Percentiles rank a stretch among this genome's conserved stretches.
Evolutionary conservation across 805 yeast species (phyloP).

Genomic region (Ogataea populi-albae): DNA sequence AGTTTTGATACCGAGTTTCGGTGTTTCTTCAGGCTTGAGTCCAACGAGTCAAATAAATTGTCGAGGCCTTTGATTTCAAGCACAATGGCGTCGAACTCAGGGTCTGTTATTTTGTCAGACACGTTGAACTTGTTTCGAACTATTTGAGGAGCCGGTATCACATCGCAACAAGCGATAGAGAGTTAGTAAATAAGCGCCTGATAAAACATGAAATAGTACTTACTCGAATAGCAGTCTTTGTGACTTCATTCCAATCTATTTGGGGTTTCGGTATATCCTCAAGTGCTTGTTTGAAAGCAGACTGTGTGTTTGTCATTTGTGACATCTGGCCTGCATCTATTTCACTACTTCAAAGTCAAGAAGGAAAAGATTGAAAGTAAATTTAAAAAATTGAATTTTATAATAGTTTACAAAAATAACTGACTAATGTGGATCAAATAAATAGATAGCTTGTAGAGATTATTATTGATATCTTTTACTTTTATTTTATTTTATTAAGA

Average conservation of each 20-base stretch:
- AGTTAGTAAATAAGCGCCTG: slow-evolving; percentile 2
- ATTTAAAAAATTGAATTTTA: too few species aligned
- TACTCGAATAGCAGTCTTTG: slow-evolving; percentile 26
- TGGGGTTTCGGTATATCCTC: slow-evolving; percentile 21
- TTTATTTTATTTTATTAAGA: neutral
- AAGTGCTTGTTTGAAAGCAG: slow-evolving; percentile 8
- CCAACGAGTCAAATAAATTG: slow-evolving; percentile 15
- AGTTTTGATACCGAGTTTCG: slow-evolving; percentile 14
- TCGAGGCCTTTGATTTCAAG: slow-evolving; percentile 16
- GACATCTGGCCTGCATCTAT: neutral
- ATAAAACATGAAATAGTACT: slow-evolving; percentile 9
- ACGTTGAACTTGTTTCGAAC: slow-evolving; percentile 30
- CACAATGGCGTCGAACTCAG: slow-evolving; percentile 32
- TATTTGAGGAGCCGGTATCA: slow-evolving; percentile 35
- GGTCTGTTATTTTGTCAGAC: slow-evolving; percentile 36
- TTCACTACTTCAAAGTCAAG: too few species aligned
- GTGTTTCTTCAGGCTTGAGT: slow-evolving; percentile 13
- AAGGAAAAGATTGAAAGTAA: too few species aligned
- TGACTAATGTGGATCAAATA: too few species aligned
- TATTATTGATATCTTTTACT: neutral
- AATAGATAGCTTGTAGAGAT: neutral
- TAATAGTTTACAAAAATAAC: too few species aligned
- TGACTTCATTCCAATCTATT: slow-evolving; percentile 29
- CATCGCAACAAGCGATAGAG: too few species aligned
- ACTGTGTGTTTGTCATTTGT: slow-evolving; percentile 1